phyloP scores from a whole-genome alignment of 306 rosid species.

The Corylus heterophylla region DNA sequence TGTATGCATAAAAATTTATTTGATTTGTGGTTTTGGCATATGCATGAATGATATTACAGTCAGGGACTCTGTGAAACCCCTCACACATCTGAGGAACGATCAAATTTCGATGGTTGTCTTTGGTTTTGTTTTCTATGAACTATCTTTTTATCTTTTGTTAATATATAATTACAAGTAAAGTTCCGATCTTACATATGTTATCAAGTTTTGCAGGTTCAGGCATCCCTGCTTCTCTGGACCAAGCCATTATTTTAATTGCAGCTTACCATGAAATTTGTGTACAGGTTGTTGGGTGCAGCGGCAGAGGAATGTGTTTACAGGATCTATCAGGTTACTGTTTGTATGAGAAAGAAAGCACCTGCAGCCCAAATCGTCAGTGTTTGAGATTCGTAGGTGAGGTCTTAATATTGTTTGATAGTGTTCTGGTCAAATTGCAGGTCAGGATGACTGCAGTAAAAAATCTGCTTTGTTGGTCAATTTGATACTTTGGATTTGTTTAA shows the following conservation, averaged over 20 bases:
- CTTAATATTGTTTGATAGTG: not conserved
- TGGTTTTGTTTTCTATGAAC: slow-evolving; percentile 29
- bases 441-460: not conserved
- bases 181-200: slow-evolving; percentile 38
- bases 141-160: not conserved
- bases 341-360: slow-evolving; percentile 7
- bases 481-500: not conserved
- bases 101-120: slow-evolving; percentile 37
- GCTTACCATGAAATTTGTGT: slow-evolving; percentile 66
- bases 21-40: slow-evolving; percentile 26
- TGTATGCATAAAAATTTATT: slow-evolving; percentile 18
- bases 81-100: slow-evolving; percentile 40
- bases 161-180: not conserved
- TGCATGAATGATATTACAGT: slow-evolving; percentile 40
- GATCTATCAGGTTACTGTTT: slow-evolving; percentile 27
- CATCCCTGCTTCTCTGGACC: slow-evolving; percentile 53
- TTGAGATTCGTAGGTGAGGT: not conserved
- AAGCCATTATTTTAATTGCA: slow-evolving; percentile 40
- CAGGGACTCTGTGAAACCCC: slow-evolving; percentile 38
- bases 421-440: slow-evolving; percentile 1
- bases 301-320: slow-evolving; percentile 10
- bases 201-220: slow-evolving; percentile 83
- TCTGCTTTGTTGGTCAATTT: not conserved
- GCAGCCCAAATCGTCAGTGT: not conserved
- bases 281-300: slow-evolving; percentile 55